These are phyloP conservation scores for Coemansia sp. DNA, from an alignment of 192 early-diverging fungal genomes.

Conservation along the genomic window DNA sequence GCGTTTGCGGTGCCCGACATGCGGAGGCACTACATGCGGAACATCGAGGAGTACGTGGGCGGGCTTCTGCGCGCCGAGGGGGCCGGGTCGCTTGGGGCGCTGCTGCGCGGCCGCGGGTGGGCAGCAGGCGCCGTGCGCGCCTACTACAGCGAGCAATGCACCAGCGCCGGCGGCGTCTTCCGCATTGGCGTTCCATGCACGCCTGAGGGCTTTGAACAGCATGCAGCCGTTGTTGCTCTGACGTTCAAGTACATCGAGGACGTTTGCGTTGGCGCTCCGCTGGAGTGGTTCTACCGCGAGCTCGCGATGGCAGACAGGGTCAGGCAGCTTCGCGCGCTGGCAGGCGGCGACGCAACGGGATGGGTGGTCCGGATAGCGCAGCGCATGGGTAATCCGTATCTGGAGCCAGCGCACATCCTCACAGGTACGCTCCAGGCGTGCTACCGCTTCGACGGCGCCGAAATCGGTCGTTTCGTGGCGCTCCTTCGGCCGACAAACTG, in stretches of 20 bases:
- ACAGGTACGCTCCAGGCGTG: constrained; percentile 4
- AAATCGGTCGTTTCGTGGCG: background rate
- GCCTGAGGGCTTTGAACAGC: constrained; percentile 14
- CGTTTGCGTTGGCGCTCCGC: background rate
- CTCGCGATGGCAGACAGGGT: constrained; percentile 10
- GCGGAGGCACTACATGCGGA: constrained; percentile 45
- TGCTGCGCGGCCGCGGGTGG: constrained; percentile 87
- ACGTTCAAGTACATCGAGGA: constrained; percentile 36
- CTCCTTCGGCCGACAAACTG: constrained; percentile 63
- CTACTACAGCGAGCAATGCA: background rate
- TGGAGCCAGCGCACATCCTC: constrained; percentile 10
- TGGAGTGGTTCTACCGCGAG: constrained; percentile 34
- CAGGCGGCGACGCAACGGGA: background rate
- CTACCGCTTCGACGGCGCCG: constrained; percentile 5
- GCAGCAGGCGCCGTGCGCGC: constrained; percentile 58
- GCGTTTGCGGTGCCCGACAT: too few species aligned
- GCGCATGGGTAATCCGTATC: constrained; percentile 9
- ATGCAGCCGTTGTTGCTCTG: constrained; percentile 15
- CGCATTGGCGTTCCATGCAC: constrained; percentile 17
- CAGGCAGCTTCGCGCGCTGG: background rate
- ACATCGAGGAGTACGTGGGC: constrained; percentile 69
- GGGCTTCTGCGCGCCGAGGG: constrained; percentile 82
- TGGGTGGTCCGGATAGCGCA: background rate
- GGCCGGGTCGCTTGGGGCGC: constrained; percentile 76
- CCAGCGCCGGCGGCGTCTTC: constrained; percentile 3